These are phyloP conservation scores for Nadsonia starkeyi-henricii DNA, from an alignment of 1,139 yeast genomes.

Conservation along the genomic window DNA sequence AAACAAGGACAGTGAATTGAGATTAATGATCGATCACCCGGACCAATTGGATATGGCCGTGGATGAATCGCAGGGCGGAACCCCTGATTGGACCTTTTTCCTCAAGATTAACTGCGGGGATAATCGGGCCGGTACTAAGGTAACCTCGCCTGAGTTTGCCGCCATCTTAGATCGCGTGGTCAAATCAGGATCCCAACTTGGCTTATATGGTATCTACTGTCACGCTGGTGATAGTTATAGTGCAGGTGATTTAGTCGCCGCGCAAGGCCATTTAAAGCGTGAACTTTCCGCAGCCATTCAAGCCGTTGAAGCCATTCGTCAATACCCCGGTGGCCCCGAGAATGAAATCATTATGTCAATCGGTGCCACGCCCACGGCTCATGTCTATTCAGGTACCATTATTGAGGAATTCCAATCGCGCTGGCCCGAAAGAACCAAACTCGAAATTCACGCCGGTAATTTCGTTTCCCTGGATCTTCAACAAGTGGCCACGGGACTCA, in stretches of 20 bases:
- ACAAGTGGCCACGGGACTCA: slow-evolving; percentile 53
- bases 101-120: slow-evolving; percentile 25
- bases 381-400: slow-evolving; percentile 33
- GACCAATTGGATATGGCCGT: slow-evolving; percentile 40
- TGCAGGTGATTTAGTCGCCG: slow-evolving; percentile 33
- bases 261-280: slow-evolving; percentile 34
- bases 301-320: slow-evolving; percentile 31
- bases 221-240: slow-evolving; percentile 71
- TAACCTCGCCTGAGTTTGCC: slow-evolving; percentile 22
- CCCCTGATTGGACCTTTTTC: slow-evolving; percentile 27
- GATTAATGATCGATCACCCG: slow-evolving; percentile 48
- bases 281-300: slow-evolving; percentile 44
- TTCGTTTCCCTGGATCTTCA: slow-evolving; percentile 63
- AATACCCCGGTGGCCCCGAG: neutral
- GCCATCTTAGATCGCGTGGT: slow-evolving; percentile 23
- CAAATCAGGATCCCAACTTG: slow-evolving; percentile 15
- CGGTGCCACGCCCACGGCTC: slow-evolving; percentile 78
- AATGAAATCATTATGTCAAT: slow-evolving; percentile 33
- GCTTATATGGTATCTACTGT: slow-evolving; percentile 53
- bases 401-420: slow-evolving; percentile 14
- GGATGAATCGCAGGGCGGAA: slow-evolving; percentile 30
- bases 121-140: slow-evolving; percentile 45
- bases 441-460: slow-evolving; percentile 73
- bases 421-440: slow-evolving; percentile 10
- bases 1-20: slow-evolving; percentile 23